Evolutionary conservation across 768 basidiomycete species (phyloP), one percentile per base, ranked within the genome.

Genomic region (Macrolepiota albuminosa): DNA sequence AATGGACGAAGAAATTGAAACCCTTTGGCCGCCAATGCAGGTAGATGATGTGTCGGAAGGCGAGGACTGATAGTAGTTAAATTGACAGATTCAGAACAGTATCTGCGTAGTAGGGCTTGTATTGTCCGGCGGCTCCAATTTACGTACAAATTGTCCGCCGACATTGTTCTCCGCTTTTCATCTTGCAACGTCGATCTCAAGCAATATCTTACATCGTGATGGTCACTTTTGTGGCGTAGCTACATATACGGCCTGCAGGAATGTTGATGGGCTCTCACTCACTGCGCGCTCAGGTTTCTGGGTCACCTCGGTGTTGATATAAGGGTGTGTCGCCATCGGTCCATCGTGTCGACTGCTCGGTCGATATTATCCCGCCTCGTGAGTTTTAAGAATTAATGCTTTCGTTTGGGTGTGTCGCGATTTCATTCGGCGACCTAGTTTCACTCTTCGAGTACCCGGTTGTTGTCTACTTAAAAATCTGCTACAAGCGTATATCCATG

Each of bases 1-100:
- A 33, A 11, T 18, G 45, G 50, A 51, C 2, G 21, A 21, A 42
- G 47, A 33, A 18, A 58, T 70, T 40, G 56, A 59, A 8, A 63
- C 43, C 50, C 67, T 69, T 33, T 67, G 65, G 66, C 65, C 67
- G n/a, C 51, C 61, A 18, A 39, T 66, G 56, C 55, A 64, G 29
- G 26, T 43, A 26, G 51, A 60, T 52, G 58, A 65, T 11, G 61
- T 62, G 9, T 61, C 62, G 36, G 61, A 58, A 18, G 56, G 58
- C 26, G 55, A 57, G 48, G 48, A 48, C 11, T 57, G 13, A 33
- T 50, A 7, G 16, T 51, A 51, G 18, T 39, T 10, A 10, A 31
- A 26, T 40, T 1, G 9, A 53, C 24, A 29, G 13, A 53, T 18
- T 29, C 11, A n/a, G 34, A 18, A 10, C 2, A 34, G 4, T 11